Evolutionary conservation across 768 basidiomycete species (phyloP), one percentile per base, ranked within the genome.

Genomic region (Xerocomellus amylosporus): DNA sequence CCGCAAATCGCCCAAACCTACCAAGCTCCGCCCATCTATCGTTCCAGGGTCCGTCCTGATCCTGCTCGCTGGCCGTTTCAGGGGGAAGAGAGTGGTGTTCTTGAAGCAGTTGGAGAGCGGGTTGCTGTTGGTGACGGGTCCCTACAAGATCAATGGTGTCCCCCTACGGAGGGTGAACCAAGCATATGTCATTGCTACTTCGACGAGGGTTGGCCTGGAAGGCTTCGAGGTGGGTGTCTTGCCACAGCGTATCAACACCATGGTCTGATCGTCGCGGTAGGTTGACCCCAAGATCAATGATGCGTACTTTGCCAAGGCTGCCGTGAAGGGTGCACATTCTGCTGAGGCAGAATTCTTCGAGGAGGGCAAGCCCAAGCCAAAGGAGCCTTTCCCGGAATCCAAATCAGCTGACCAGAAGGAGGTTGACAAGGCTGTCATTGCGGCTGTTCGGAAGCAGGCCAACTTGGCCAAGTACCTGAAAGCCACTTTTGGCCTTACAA

Each of bases 271-370:
- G 34, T 44, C 42, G 43, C 4, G 59, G 65, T 39, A 96, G 93
- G 71, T 93, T 58, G 86, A 91, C 69, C 84, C 90, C 64, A 91
- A 95, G 77, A 78, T 98, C 79, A 88, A 88, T 77, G 97, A 99
- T 72, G 76, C 90, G 24, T 98, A 96, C 80, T 98, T 99, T 71
- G 75, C 85, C 70, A 97, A 97, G 78, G 73, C 85, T 54, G 74
- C 82, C 60, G 71, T 78, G 64, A 88, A 91, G 73, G 79, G 79
- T 54, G 76, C 86, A 56, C 71, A 76, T 58, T 91, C 93, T 52
- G 93, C 94, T 60, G 97, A 99, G 81, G 88, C 87, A 62, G 96
- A 98, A 74, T 99, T 98, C 82, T 98, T 99, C 71, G 83, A 86
- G 69, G 92, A 89, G 63, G 93, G 93, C 70, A 91, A 90, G 78